A percentile compares a stretch with the other conserved stretches of the same genome.
phyloP scores from a whole-genome alignment of 2,329 filamentous ascomycete genomes.

The Sarocladium kiliense region DNA sequence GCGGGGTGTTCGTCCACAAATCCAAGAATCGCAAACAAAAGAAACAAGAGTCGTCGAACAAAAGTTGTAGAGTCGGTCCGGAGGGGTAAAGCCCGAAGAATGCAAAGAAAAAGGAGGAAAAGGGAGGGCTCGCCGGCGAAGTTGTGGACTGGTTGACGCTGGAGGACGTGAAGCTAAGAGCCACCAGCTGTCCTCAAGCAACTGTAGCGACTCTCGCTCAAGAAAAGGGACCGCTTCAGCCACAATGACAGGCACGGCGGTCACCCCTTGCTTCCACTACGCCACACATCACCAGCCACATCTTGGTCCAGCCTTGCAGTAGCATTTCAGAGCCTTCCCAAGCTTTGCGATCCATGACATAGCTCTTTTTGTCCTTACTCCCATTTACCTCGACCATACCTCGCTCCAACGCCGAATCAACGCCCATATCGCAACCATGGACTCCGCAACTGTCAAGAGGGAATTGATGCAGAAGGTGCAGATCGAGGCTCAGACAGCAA shows the following conservation, averaged over 20 bases:
- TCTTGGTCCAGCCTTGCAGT: conserved; percentile 1
- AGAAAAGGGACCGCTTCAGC: not conserved
- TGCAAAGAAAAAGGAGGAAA: not conserved
- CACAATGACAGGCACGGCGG: not conserved
- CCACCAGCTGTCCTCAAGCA: conserved; percentile 9
- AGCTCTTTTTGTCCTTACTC: not conserved
- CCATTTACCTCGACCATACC: not conserved
- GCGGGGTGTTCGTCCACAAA: not conserved
- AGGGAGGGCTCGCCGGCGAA: conserved; percentile 4
- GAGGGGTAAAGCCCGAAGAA: not conserved
- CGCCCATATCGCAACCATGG: conserved; percentile 37
- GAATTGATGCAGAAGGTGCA: conserved; percentile 61
- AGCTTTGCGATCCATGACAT: conserved; percentile 7
- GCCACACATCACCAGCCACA: conserved; percentile 12
- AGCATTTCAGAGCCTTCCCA: conserved; percentile 3
- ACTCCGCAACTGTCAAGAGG: conserved; percentile 54
- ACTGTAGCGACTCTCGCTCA: not conserved
- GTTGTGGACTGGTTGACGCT: conserved; percentile 7
- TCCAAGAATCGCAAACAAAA: conserved; percentile 8
- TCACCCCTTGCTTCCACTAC: not conserved
- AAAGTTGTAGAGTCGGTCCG: not conserved
- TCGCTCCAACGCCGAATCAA: not conserved
- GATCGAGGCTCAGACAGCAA: conserved; percentile 59
- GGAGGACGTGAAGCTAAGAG: conserved; percentile 7
- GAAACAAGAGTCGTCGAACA: conserved; percentile 3